These are phyloP conservation scores for Parachaetomium inaequale DNA, from an alignment of 495 filamentous ascomycete genomes.

Conservation along the genomic window DNA sequence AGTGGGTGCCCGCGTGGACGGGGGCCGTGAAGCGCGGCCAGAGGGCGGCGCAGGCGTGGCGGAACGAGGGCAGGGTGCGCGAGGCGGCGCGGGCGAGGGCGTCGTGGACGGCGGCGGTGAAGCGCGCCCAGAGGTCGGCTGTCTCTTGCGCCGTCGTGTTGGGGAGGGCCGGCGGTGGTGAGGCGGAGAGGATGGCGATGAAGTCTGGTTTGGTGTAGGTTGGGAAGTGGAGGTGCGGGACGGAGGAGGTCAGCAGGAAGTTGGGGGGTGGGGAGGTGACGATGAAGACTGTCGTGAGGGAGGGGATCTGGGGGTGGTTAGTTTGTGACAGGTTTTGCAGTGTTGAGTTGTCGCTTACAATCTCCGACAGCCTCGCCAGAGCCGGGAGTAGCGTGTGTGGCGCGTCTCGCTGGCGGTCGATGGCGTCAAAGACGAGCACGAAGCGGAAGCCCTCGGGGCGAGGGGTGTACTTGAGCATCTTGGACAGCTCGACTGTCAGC, in stretches of 20 bases:
- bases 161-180: conserved; percentile 37
- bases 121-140: conserved; percentile 73
- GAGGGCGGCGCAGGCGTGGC: conserved; percentile 53
- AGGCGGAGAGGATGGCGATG: conserved; percentile 61
- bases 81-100: conserved; percentile 63
- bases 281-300: conserved; percentile 73
- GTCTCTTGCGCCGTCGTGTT: conserved; percentile 42
- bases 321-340: neutral
- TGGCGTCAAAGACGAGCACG: conserved; percentile 84
- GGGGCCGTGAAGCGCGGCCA: conserved; percentile 70
- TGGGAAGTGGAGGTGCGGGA: conserved; percentile 80
- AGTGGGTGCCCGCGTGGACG: conserved; percentile 59
- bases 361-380: conserved; percentile 35
- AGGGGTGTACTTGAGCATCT: conserved; percentile 49
- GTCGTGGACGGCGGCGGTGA: conserved; percentile 70
- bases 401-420: conserved; percentile 81
- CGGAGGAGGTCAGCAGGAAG: conserved; percentile 65
- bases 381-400: conserved; percentile 79
- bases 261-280: conserved; percentile 67
- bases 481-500: conserved; percentile 65
- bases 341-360: conserved; percentile 19
- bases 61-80: conserved; percentile 60
- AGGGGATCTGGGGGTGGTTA: conserved; percentile 62
- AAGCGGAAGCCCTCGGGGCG: conserved; percentile 48
- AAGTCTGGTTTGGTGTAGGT: conserved; percentile 78